These are phyloP conservation scores for Alternaria brassicicola DNA, from an alignment of 2,329 filamentous ascomycete genomes.

Conservation along the genomic window DNA sequence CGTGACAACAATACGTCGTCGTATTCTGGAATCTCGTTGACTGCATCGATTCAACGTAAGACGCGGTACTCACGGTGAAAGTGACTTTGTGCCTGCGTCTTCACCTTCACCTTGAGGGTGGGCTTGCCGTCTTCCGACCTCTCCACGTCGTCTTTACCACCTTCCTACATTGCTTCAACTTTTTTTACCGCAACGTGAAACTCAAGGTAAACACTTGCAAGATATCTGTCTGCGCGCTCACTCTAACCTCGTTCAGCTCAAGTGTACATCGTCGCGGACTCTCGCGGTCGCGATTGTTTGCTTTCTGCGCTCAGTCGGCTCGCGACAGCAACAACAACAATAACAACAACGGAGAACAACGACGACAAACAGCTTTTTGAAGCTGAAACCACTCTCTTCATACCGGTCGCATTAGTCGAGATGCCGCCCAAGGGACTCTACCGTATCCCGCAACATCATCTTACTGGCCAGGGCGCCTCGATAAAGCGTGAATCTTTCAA, in stretches of 20 bases:
- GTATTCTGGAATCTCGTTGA: not conserved
- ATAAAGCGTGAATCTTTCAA: conserved; percentile 23
- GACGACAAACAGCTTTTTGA: not conserved
- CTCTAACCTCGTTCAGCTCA: not conserved
- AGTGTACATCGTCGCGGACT: not conserved
- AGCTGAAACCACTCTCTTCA: not conserved
- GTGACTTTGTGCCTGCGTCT: not conserved
- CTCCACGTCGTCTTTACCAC: not conserved
- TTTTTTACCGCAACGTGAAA: not conserved
- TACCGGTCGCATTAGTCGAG: not conserved
- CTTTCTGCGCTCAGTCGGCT: not conserved
- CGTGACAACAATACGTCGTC: not conserved
- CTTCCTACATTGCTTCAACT: not conserved
- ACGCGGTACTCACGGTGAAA: not conserved
- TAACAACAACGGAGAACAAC: not conserved
- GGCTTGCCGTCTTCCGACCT: not conserved
- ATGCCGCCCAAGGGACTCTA: conserved; percentile 37
- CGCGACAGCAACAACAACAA: not conserved
- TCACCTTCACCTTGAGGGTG: conserved; percentile 4
- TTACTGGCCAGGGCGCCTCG: conserved; percentile 12
- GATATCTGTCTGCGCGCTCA: not conserved
- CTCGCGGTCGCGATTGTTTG: not conserved
- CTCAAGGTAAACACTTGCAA: not conserved
- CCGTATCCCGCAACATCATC: conserved; percentile 29
- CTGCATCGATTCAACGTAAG: not conserved